Conservation (phyloP, 257 asterid species). For the Solanum sparsipilum region DNA sequence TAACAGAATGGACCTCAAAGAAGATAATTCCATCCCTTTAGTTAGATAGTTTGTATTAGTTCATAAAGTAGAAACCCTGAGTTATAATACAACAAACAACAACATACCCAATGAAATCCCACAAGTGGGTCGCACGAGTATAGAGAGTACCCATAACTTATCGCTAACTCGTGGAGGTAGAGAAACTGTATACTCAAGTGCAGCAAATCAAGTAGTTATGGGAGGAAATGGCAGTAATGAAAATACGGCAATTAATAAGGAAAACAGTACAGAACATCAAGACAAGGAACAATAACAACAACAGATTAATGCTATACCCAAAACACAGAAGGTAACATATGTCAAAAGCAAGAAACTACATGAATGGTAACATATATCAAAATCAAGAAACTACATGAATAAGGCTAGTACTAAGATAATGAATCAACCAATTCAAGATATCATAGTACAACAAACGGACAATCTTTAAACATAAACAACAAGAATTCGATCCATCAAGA, state of each 20-base stretch:
- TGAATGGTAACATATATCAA: neutral
- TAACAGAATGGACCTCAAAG: neutral
- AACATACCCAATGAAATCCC: neutral
- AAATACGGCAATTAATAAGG: neutral
- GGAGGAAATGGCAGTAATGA: neutral
- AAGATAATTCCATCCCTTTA: neutral
- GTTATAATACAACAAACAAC: neutral
- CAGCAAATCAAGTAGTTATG: neutral
- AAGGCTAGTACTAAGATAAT: neutral
- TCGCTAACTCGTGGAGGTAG: neutral
- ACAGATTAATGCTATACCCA: neutral
- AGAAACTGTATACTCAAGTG: neutral
- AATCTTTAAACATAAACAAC: neutral
- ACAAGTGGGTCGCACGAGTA: neutral
- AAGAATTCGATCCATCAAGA: neutral
- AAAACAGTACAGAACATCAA: neutral
- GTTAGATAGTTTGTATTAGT: neutral
- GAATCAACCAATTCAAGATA: conserved; percentile 6
- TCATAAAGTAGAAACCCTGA: neutral
- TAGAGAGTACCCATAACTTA: neutral
- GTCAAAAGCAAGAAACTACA: neutral
- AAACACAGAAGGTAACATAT: neutral
- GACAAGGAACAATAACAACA: neutral
- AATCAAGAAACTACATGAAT: neutral
- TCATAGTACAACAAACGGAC: neutral